A percentile compares a stretch with the other conserved stretches of the same genome.
These are phyloP conservation scores for Cercospora beticola DNA, from an alignment of 2,329 filamentous ascomycete species.

Conservation along the genomic window DNA sequence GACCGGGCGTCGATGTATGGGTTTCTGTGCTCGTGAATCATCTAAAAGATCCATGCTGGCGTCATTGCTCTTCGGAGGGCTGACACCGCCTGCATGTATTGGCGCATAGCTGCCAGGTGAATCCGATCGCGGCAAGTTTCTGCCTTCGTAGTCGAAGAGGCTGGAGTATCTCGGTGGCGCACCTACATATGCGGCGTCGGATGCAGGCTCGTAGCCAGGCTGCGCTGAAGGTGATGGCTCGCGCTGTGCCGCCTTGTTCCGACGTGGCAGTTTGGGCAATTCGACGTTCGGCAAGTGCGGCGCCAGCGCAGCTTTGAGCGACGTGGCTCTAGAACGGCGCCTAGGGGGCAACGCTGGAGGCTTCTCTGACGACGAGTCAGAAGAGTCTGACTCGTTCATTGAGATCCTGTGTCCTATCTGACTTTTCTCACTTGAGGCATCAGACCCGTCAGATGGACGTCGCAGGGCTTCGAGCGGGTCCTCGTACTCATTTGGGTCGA, in stretches of 20 bases:
- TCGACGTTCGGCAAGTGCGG: constrained; percentile 22
- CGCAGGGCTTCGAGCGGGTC: constrained; percentile 45
- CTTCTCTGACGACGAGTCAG: constrained; percentile 16
- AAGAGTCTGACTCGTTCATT: constrained; percentile 44
- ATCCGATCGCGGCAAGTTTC: constrained; percentile 35
- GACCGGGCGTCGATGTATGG: constrained; percentile 3
- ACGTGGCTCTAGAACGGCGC: constrained; percentile 23
- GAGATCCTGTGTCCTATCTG: constrained; percentile 44
- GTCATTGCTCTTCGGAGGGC: constrained; percentile 33
- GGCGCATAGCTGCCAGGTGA: constrained; percentile 44
- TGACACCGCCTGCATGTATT: constrained; percentile 44
- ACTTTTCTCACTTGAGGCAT: constrained; percentile 27
- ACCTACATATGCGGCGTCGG: constrained; percentile 37
- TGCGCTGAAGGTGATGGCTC: constrained; percentile 31
- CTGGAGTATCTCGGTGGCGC: constrained; percentile 48
- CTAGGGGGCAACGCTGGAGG: constrained; percentile 44
- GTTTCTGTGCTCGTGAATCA: constrained; percentile 3
- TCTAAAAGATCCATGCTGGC: constrained; percentile 16
- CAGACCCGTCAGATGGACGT: constrained; percentile 9
- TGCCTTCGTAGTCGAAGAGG: constrained; percentile 41
- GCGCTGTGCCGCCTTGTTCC: constrained; percentile 46
- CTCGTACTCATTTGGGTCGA: constrained; percentile 47
- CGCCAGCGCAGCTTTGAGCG: constrained; percentile 24
- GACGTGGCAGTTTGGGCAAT: constrained; percentile 27
- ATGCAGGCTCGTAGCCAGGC: constrained; percentile 6